Evolutionary conservation across 2,329 filamentous ascomycete species (phyloP).

Genomic region (Diaporthe eres): DNA sequence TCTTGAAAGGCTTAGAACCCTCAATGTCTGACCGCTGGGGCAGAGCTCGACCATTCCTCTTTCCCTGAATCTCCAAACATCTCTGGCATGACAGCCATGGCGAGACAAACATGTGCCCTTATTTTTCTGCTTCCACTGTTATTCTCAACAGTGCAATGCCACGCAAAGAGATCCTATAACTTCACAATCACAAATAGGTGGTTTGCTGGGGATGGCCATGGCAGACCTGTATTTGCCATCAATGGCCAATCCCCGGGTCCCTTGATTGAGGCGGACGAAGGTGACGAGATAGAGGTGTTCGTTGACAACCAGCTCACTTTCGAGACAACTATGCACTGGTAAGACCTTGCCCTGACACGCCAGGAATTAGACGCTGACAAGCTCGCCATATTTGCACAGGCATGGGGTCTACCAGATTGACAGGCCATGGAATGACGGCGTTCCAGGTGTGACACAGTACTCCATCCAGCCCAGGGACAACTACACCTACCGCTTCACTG

Average conservation of each 20-base stretch:
- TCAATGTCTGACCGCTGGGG: neutral
- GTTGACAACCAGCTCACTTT: conserved; percentile 41
- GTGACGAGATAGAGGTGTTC: conserved; percentile 42
- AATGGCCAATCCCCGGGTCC: conserved; percentile 42
- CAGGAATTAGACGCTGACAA: neutral
- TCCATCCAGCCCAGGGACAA: conserved; percentile 41
- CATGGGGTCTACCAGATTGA: conserved; percentile 44
- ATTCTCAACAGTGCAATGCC: conserved; percentile 31
- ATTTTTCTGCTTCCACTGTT: conserved; percentile 21
- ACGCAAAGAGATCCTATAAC: conserved; percentile 17
- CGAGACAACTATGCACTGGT: conserved; percentile 44
- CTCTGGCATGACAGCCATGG: conserved; percentile 3
- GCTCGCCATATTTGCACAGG: conserved; percentile 1
- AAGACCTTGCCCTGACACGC: neutral
- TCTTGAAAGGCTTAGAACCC: neutral
- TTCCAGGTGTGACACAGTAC: conserved; percentile 44
- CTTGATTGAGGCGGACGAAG: conserved; percentile 40
- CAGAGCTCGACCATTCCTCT: neutral
- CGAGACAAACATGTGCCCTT: neutral
- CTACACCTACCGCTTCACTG: conserved; percentile 43
- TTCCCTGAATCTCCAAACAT: neutral
- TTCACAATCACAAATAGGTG: conserved; percentile 32
- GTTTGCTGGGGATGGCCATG: conserved; percentile 40
- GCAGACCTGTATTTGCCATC: conserved; percentile 41
- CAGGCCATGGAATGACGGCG: conserved; percentile 43